Conservation (phyloP, 2,329 filamentous ascomycete species). For the Pleomassaria siparia region DNA sequence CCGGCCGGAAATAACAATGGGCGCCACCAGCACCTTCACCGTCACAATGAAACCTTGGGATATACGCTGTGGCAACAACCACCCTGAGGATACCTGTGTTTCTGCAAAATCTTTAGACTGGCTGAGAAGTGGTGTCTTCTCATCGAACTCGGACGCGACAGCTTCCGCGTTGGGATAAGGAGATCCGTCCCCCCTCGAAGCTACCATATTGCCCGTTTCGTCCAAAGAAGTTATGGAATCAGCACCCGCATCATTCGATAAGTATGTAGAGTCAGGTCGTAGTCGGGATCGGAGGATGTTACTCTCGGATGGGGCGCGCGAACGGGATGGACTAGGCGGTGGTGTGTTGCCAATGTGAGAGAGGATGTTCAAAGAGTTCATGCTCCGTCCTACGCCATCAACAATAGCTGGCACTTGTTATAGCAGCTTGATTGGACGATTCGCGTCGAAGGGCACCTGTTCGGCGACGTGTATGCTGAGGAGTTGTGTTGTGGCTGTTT, state of each 20-base stretch:
- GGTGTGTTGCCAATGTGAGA: constrained; percentile 69
- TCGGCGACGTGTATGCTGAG: constrained; percentile 4
- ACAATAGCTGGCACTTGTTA: constrained; percentile 4
- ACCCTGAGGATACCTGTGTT: constrained; percentile 43
- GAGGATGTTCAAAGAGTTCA: constrained; percentile 97
- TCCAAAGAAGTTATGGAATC: constrained; percentile 25
- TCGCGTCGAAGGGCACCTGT: not conserved
- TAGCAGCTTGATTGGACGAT: not conserved
- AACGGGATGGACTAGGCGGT: constrained; percentile 52
- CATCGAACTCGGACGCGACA: constrained; percentile 51
- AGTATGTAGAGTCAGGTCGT: constrained; percentile 21
- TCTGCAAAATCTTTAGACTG: constrained; percentile 30
- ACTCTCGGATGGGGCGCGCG: constrained; percentile 57
- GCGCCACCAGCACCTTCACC: constrained; percentile 75
- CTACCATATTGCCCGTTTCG: constrained; percentile 36
- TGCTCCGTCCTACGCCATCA: constrained; percentile 62
- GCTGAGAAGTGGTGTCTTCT: constrained; percentile 69
- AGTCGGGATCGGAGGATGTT: constrained; percentile 41
- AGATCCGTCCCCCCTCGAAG: constrained; percentile 18
- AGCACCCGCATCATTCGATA: constrained; percentile 39
- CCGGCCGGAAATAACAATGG: constrained; percentile 75
- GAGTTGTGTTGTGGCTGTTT: not conserved
- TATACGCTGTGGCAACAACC: constrained; percentile 67
- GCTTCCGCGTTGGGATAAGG: constrained; percentile 29
- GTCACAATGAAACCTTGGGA: constrained; percentile 72